Evolutionary conservation across 2,329 filamentous ascomycete genomes (phyloP).

Genomic region (Ophiognomonia clavigignenti-juglandacearum): DNA sequence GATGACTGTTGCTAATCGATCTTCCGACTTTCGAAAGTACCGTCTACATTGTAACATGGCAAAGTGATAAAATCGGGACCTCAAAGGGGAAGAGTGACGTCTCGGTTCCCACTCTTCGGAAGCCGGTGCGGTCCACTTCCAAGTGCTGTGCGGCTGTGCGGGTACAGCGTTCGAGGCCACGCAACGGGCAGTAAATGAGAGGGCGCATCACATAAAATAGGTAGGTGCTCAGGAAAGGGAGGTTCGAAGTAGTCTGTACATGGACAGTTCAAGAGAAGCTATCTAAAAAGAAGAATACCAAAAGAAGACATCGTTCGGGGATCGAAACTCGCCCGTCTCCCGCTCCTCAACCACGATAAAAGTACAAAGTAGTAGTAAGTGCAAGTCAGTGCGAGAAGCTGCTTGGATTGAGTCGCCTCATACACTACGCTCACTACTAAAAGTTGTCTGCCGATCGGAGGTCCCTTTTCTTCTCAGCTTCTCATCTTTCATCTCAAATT

Average conservation of each 20-base stretch:
- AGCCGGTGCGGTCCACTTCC: constrained; percentile 12
- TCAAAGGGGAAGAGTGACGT: background rate
- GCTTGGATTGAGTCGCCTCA: background rate
- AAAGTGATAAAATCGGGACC: background rate
- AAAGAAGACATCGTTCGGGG: constrained; percentile 6
- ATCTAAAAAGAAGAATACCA: background rate
- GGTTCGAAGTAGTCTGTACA: constrained; percentile 5
- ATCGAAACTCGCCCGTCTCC: constrained; percentile 8
- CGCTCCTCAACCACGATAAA: background rate
- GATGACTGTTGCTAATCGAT: too few species aligned
- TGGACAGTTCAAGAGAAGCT: background rate
- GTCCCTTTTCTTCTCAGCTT: background rate
- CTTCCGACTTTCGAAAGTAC: background rate
- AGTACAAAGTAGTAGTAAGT: too few species aligned
- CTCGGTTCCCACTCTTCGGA: constrained; percentile 13
- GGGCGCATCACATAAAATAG: constrained; percentile 2
- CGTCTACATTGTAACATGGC: background rate
- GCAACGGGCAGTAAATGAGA: constrained; percentile 7
- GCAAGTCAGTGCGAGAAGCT: too few species aligned
- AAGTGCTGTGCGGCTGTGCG: too few species aligned
- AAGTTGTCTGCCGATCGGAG: background rate
- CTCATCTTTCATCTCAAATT: background rate
- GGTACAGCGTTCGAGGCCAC: constrained; percentile 10
- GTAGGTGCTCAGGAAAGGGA: constrained; percentile 4
- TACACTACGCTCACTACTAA: background rate